phyloP scores from a whole-genome alignment of 495 filamentous ascomycete species.

The Aspergillus bridgeri region DNA sequence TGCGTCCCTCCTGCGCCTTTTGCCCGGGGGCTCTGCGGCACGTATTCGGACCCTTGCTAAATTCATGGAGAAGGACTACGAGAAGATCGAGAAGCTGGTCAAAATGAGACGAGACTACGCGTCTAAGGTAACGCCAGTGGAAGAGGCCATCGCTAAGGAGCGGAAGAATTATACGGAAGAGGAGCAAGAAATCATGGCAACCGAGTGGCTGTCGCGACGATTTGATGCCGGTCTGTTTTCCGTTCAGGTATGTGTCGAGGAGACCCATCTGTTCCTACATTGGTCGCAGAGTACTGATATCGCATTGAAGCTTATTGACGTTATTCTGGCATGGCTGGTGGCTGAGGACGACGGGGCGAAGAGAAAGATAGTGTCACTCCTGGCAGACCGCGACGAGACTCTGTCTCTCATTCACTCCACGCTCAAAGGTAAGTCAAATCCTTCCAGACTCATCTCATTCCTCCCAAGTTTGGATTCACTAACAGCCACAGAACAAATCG shows the following conservation, averaged over 20 bases:
- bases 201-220: conserved; percentile 78
- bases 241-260: conserved; percentile 53
- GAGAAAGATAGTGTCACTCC: conserved; percentile 56
- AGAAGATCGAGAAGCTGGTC: conserved; percentile 70
- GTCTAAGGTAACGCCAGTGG: conserved; percentile 58
- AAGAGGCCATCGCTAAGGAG: conserved; percentile 63
- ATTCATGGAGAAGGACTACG: conserved; percentile 92
- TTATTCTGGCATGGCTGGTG: conserved; percentile 85
- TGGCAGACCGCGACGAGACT: conserved; percentile 66
- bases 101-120: conserved; percentile 70
- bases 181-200: conserved; percentile 63
- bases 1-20: conserved; percentile 70
- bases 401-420: conserved; percentile 61
- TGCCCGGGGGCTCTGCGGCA: conserved; percentile 75
- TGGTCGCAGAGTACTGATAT: conserved; percentile 9
- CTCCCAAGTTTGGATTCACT: too few species aligned
- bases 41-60: conserved; percentile 86
- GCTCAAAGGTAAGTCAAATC: conserved; percentile 56
- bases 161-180: conserved; percentile 40
- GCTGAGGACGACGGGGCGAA: conserved; percentile 85
- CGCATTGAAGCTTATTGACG: conserved; percentile 61
- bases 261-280: not conserved
- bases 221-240: conserved; percentile 85
- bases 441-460: too few species aligned
- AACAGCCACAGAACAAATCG: conserved; percentile 53